A percentile compares a stretch with the other conserved stretches of the same genome.
Evolutionary conservation across 2,329 filamentous ascomycete species (phyloP).

Genomic region (Plenodomus biglobosus): DNA sequence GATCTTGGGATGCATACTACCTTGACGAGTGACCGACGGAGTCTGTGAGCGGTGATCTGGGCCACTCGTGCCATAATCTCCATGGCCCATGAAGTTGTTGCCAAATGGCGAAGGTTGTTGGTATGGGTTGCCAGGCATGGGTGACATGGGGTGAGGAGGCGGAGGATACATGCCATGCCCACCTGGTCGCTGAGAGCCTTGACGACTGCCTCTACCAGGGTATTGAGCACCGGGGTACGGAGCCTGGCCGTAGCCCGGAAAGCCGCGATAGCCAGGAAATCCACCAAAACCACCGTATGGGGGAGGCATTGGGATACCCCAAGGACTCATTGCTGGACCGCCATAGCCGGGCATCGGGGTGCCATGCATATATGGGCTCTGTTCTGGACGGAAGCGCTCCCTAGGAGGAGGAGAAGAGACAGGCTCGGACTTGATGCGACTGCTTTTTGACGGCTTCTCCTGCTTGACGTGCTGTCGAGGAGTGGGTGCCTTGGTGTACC

Average conservation of each 20-base stretch:
- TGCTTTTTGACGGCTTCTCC: constrained; percentile 3
- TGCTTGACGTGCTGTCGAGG: constrained; percentile 3
- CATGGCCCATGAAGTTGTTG: background rate
- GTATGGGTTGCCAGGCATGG: constrained; percentile 1
- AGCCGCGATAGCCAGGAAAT: background rate
- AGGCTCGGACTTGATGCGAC: background rate
- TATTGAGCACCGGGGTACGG: background rate
- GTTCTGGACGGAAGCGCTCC: constrained; percentile 6
- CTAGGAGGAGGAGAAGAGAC: constrained; percentile 2
- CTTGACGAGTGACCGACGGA: background rate
- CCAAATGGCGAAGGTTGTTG: background rate
- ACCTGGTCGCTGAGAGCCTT: constrained; percentile 2
- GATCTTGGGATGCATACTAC: constrained; percentile 4
- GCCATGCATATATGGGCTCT: background rate
- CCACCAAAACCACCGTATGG: background rate
- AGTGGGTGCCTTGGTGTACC: constrained; percentile 1
- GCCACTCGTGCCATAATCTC: background rate
- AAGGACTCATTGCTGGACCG: background rate
- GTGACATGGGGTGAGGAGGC: constrained; percentile 2
- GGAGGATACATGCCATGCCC: constrained; percentile 3
- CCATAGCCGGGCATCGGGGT: constrained; percentile 5
- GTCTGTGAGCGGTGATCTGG: too few relatives aligned
- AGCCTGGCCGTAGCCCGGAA: constrained; percentile 1
- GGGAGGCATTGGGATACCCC: background rate
- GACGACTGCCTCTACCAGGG: constrained; percentile 3